Evolutionary conservation across 306 rosid species (phyloP).

Genomic region (Lathyrus tuberosus): DNA sequence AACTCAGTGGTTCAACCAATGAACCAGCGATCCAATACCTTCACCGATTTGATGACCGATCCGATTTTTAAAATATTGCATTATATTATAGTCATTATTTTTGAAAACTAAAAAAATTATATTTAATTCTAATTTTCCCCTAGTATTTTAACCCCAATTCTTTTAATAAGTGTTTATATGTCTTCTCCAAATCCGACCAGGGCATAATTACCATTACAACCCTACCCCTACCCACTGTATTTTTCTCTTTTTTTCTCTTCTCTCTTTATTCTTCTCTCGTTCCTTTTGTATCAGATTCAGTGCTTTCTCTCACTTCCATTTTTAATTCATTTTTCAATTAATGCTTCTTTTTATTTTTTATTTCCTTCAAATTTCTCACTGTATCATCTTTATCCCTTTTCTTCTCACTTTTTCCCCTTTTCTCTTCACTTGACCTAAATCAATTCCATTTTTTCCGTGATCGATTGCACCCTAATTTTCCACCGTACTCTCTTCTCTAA

Average conservation of each 20-base stretch:
- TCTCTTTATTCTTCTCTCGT: not conserved
- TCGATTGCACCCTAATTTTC: not conserved
- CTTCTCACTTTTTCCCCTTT: not conserved
- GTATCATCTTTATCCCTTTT: not conserved
- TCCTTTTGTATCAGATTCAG: not conserved
- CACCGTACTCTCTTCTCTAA: too few relatives aligned
- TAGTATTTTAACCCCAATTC: too few relatives aligned
- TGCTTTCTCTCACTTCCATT: not conserved
- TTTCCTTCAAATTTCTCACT: not conserved
- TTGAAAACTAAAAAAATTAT: too few relatives aligned
- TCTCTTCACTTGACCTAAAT: conserved; percentile 3
- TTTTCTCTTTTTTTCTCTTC: not conserved
- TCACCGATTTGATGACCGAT: too few relatives aligned
- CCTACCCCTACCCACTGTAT: not conserved
- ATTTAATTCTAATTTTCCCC: too few relatives aligned
- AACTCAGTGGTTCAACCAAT: too few relatives aligned
- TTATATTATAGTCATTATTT: too few relatives aligned
- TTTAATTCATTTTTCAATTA: not conserved
- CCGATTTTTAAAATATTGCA: too few relatives aligned
- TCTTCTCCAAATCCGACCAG: not conserved
- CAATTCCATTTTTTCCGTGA: not conserved
- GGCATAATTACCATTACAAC: not conserved
- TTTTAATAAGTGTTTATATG: not conserved
- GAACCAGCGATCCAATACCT: too few relatives aligned
- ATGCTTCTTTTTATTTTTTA: too few relatives aligned